Percentiles rank a stretch among this genome's conserved stretches.
Conservation (phyloP, 352 stramenopile genomes). For the Phytopythium litorale region DNA sequence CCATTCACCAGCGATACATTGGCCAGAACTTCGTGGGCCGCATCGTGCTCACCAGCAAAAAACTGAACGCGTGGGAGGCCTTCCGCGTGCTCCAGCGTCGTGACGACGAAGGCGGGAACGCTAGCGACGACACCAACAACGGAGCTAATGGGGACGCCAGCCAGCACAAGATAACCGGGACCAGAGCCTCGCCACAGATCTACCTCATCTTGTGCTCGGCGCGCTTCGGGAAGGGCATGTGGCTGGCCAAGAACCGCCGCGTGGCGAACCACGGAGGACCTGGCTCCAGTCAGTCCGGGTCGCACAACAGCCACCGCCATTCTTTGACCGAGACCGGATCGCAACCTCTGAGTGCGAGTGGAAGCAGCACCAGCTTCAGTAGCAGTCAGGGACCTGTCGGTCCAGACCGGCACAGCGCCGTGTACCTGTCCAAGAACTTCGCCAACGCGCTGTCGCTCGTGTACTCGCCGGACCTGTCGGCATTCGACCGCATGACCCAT, state of each 20-base stretch:
- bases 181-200: constrained; percentile 24
- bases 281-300: background rate
- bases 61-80: constrained; percentile 64
- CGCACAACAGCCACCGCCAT: background rate
- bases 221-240: constrained; percentile 82
- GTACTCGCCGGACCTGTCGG: constrained; percentile 65
- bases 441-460: constrained; percentile 52
- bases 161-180: background rate
- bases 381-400: constrained; percentile 3
- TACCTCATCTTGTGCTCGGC: constrained; percentile 76
- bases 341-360: background rate
- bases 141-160: background rate
- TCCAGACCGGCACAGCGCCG: constrained; percentile 14
- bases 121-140: constrained; percentile 10
- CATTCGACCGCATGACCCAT: constrained; percentile 29
- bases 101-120: constrained; percentile 5
- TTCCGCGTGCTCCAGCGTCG: constrained; percentile 65
- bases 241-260: constrained; percentile 46
- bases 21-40: constrained; percentile 74
- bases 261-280: background rate
- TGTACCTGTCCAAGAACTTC: constrained; percentile 75
- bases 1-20: constrained; percentile 54
- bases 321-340: background rate
- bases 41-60: constrained; percentile 56
- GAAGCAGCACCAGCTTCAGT: constrained; percentile 14